Conservation (phyloP, 495 filamentous ascomycete species). For the Entonaema liquescens region DNA sequence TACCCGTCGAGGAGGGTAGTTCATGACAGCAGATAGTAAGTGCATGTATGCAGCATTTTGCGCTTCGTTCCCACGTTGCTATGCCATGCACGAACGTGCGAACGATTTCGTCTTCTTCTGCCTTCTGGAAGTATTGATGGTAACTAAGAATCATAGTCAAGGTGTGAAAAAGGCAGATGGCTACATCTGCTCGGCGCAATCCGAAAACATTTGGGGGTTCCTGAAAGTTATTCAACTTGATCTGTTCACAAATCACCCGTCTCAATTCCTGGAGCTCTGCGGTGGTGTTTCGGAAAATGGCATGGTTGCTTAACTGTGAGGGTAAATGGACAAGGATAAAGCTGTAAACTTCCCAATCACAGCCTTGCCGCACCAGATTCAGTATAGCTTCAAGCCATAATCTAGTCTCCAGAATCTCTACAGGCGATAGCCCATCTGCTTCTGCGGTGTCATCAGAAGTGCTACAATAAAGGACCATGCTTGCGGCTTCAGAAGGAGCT, state of each 20-base stretch:
- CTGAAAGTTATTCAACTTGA: conserved; percentile 75
- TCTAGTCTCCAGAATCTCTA: conserved; percentile 66
- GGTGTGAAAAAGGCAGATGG: conserved; percentile 84
- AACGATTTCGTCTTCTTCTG: conserved; percentile 88
- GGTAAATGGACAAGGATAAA: conserved; percentile 88
- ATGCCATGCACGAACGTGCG: conserved; percentile 83
- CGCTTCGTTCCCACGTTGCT: conserved; percentile 82
- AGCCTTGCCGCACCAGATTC: conserved; percentile 74
- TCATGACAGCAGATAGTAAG: conserved; percentile 94
- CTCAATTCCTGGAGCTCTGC: conserved; percentile 80
- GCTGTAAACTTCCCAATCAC: conserved; percentile 94
- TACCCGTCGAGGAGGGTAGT: conserved; percentile 81
- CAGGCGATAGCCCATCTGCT: conserved; percentile 20
- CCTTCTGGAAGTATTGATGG: conserved; percentile 81
- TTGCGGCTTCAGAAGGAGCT: conserved; percentile 50
- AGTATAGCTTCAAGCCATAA: conserved; percentile 82
- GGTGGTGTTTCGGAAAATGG: conserved; percentile 77
- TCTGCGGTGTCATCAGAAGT: conserved; percentile 18
- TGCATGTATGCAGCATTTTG: conserved; percentile 92
- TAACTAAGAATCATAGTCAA: conserved; percentile 88
- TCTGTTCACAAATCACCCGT: conserved; percentile 78
- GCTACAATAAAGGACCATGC: conserved; percentile 50
- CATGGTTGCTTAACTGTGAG: conserved; percentile 86
- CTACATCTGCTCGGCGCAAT: conserved; percentile 86
- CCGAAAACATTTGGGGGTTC: conserved; percentile 78